Conservation (phyloP, 208 protist species). For the Porcisia deanei region DNA sequence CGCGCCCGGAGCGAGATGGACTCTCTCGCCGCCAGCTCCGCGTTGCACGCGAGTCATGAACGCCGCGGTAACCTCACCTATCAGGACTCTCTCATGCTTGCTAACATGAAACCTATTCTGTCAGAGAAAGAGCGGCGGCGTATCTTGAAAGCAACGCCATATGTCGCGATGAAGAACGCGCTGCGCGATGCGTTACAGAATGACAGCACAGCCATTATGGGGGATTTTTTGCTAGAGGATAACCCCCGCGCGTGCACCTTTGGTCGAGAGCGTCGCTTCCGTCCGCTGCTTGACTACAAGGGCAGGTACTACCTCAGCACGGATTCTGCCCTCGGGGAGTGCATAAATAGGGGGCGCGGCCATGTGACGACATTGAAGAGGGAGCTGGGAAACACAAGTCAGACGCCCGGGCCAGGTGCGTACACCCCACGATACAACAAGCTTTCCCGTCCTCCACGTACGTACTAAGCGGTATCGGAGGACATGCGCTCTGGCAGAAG, state of each 20-base stretch:
- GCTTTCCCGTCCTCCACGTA: slow-evolving; percentile 46
- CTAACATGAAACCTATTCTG: slow-evolving; percentile 10
- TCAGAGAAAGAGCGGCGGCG: slow-evolving; percentile 45
- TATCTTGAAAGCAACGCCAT: slow-evolving; percentile 32
- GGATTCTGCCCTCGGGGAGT: slow-evolving; percentile 42
- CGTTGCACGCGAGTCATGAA: not conserved
- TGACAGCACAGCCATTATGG: slow-evolving; percentile 64
- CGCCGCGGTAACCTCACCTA: not conserved
- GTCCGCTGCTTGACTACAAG: slow-evolving; percentile 43
- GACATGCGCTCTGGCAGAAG: not conserved
- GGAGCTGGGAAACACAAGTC: slow-evolving; percentile 11
- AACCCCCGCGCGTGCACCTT: slow-evolving; percentile 60
- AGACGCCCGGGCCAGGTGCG: slow-evolving; percentile 68
- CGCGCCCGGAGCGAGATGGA: slow-evolving; percentile 6
- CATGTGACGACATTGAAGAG: not conserved
- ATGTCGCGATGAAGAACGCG: slow-evolving; percentile 57
- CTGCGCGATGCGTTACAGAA: slow-evolving; percentile 41
- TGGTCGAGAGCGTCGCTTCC: slow-evolving; percentile 68
- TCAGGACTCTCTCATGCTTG: slow-evolving; percentile 4
- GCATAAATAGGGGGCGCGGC: slow-evolving; percentile 21
- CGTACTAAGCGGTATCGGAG: slow-evolving; percentile 4
- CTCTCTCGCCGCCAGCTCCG: not conserved
- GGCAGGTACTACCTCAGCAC: slow-evolving; percentile 59
- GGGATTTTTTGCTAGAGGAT: slow-evolving; percentile 61
- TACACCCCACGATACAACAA: slow-evolving; percentile 82